Evolutionary conservation across 805 yeast genomes (phyloP).

Genomic region (Saccharomycopsis babjevae): DNA sequence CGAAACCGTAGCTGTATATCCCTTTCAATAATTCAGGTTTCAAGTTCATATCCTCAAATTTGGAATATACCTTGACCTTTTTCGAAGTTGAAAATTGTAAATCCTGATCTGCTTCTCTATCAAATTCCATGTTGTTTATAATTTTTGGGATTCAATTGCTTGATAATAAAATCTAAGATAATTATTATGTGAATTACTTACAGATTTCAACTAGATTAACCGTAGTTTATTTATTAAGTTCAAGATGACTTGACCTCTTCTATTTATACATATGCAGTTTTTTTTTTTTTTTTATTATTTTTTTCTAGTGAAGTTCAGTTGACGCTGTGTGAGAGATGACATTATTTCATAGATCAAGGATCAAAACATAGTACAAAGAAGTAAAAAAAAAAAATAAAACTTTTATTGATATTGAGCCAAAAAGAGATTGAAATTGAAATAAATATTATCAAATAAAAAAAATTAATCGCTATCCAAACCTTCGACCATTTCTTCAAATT

Average conservation of each 20-base stretch:
- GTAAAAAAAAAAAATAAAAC: no score
- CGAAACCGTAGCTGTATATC: conserved; percentile 86
- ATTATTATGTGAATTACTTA: neutral
- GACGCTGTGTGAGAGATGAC: no score
- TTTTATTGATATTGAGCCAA: neutral
- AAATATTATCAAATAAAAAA: neutral
- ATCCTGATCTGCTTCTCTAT: conserved; percentile 47
- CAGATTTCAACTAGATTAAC: neutral
- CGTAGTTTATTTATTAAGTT: neutral
- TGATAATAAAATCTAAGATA: neutral
- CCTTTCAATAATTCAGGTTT: conserved; percentile 50
- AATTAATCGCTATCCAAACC: neutral
- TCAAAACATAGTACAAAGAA: no score
- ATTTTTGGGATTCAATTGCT: neutral
- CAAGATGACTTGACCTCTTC: neutral
- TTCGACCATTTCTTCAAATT: neutral
- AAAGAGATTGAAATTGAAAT: neutral
- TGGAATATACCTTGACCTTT: conserved; percentile 35
- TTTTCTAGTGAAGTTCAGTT: no score
- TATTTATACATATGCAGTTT: neutral
- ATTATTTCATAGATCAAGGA: no score
- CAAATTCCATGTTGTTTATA: conserved; percentile 41
- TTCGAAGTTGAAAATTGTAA: conserved; percentile 49
- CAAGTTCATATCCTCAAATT: conserved; percentile 72
- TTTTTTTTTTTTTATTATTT: no score